These are phyloP conservation scores for Adansonia madagascariensis DNA, from an alignment of 441 rosid genomes.

Conservation along the genomic window DNA sequence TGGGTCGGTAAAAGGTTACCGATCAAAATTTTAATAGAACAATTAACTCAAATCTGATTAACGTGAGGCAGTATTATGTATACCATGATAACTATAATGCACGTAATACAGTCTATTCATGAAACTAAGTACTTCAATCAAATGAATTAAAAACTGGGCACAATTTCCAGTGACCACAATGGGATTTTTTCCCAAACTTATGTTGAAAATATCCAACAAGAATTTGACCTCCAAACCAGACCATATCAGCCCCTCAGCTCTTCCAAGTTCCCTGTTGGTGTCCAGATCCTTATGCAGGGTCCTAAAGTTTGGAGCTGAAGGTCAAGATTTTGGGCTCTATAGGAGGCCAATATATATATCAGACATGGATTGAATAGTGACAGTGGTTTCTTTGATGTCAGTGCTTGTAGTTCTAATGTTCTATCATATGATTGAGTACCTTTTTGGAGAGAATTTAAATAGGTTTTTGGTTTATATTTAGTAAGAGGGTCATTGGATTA, in stretches of 20 bases:
- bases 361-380: conserved; percentile 56
- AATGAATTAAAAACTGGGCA: neutral
- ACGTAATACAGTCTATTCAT: neutral
- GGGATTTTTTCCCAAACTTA: too few species aligned
- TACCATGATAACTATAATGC: neutral
- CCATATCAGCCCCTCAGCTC: conserved; percentile 78
- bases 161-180: neutral
- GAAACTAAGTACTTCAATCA: neutral
- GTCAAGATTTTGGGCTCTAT: conserved; percentile 74
- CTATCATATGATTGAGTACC: conserved; percentile 16
- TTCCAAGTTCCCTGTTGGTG: conserved; percentile 62
- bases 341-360: conserved; percentile 59
- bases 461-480: conserved; percentile 21
- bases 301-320: conserved; percentile 70
- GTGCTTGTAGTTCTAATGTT: neutral
- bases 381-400: neutral
- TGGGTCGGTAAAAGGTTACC: neutral
- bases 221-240: conserved; percentile 75
- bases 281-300: conserved; percentile 73
- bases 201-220: conserved; percentile 27
- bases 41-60: neutral
- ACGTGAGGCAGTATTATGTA: neutral
- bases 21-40: neutral
- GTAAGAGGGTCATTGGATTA: conserved; percentile 7
- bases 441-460: conserved; percentile 26